Conservation (phyloP, 2,329 filamentous ascomycete genomes). For the Lachnellula cervina region DNA sequence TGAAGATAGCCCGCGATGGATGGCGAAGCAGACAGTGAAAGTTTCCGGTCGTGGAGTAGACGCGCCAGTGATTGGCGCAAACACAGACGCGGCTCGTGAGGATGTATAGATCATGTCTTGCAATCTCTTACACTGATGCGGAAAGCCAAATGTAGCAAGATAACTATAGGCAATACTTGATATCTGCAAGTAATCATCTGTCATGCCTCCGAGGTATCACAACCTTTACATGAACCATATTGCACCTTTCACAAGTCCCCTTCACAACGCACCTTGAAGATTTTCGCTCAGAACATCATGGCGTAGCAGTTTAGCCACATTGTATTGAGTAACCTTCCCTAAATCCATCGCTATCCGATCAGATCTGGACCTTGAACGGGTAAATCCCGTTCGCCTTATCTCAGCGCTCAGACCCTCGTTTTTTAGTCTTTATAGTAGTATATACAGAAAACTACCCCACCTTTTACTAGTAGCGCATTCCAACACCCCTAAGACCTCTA, state of each 20-base stretch:
- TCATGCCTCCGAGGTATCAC: not conserved
- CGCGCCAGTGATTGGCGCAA: not conserved
- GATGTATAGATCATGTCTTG: not conserved
- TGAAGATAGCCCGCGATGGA: not conserved
- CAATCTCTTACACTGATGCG: not conserved
- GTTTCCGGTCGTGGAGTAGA: not conserved
- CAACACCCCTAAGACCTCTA: too few species aligned
- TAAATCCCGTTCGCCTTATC: not conserved
- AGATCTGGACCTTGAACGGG: not conserved
- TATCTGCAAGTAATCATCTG: not conserved
- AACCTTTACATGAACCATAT: not conserved
- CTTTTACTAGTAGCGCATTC: too few species aligned
- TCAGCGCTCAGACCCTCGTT: too few species aligned
- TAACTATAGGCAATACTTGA: slow-evolving; percentile 1
- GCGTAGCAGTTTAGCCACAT: not conserved
- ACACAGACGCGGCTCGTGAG: not conserved
- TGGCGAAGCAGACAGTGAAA: not conserved
- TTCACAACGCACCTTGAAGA: not conserved
- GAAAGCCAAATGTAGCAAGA: not conserved
- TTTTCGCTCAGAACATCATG: not conserved
- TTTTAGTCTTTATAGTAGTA: too few species aligned
- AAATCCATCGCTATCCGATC: not conserved
- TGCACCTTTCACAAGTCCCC: not conserved
- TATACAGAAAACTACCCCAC: too few species aligned
- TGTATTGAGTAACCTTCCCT: not conserved